Evolutionary conservation across 805 yeast species (phyloP).

Genomic region (Tetrapisispora nanseiensis): DNA sequence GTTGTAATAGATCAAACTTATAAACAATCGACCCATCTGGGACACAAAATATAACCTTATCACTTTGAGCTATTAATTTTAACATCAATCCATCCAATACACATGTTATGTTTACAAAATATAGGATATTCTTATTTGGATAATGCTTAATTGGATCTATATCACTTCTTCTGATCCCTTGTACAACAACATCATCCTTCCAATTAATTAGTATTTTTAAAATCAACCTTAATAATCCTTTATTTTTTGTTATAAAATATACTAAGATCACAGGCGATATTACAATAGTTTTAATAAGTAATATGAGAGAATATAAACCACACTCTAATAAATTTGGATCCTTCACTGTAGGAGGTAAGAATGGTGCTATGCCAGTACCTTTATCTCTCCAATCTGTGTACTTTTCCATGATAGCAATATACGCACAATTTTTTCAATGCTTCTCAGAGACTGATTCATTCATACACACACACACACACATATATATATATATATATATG

Average conservation of each 20-base stretch:
- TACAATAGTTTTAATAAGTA: constrained; percentile 10
- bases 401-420: constrained; percentile 73
- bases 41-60: constrained; percentile 11
- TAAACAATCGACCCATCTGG: constrained; percentile 12
- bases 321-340: constrained; percentile 7
- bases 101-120: constrained; percentile 40
- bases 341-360: constrained; percentile 43
- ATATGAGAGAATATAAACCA: background rate
- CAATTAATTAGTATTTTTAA: constrained; percentile 30
- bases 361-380: constrained; percentile 91
- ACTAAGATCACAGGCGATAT: constrained; percentile 13
- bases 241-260: constrained; percentile 6
- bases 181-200: constrained; percentile 31
- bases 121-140: constrained; percentile 34
- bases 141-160: constrained; percentile 13
- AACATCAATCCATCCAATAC: constrained; percentile 39
- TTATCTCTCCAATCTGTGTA: constrained; percentile 79
- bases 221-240: constrained; percentile 12
- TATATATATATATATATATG: no score
- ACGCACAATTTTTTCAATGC: no score
- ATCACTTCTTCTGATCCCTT: constrained; percentile 36
- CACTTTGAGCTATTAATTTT: constrained; percentile 20
- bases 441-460: no score
- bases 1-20: constrained; percentile 11
- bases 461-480: no score